Evolutionary conservation across 2,329 filamentous ascomycete genomes (phyloP), one percentile per base, ranked within the genome.

Genomic region (Colletotrichum eremochloae): DNA sequence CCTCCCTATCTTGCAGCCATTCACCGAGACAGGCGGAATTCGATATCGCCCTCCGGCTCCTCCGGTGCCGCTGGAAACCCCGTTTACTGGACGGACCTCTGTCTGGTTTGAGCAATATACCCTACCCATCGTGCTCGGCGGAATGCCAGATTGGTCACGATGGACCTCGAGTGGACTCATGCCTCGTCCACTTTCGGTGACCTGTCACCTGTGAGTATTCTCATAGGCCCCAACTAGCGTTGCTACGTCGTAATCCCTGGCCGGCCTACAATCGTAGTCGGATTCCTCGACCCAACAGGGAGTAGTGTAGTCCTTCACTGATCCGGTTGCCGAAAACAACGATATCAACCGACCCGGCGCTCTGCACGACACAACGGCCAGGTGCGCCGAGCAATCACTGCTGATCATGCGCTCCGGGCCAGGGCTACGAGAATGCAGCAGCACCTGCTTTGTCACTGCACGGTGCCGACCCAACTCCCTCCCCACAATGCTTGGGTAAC

Each of bases 141-240:
- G 29, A 38, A 29, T 60, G 38, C 55, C 44, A 6, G 20, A 55
- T 53, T 52, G 38, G 56, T 40, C 20, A 11, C 40, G 33, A 33
- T 40, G 29, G 58, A 55, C 38, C n/a, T 36, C 12, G 44, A 33
- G 62, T 38, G 38, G 55, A 38, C 44, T 63, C 44, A 38, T n/a
- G 63, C 11, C 18, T 53, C 50, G 46, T 63, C 62, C 62, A 29
- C 18, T 33, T 53, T 18, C 38, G 29, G 29, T 60, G 67, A 65
- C 55, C 29, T 55, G 46, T 70, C 53, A 65, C 53, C 53, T 57
- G n/a, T 38, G 12, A 53, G 46, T 53, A 31, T 6, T 31, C 15
- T 38, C 46, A 20, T 63, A 36, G 33, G 36, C 38, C 24, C 53
- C 42, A 46, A 14, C 44, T 55, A 31, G 44, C 46, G 53, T 53